Evolutionary conservation across 768 basidiomycete species (phyloP), one percentile per base, ranked within the genome.

Genomic region (Boletus tomentosulus): DNA sequence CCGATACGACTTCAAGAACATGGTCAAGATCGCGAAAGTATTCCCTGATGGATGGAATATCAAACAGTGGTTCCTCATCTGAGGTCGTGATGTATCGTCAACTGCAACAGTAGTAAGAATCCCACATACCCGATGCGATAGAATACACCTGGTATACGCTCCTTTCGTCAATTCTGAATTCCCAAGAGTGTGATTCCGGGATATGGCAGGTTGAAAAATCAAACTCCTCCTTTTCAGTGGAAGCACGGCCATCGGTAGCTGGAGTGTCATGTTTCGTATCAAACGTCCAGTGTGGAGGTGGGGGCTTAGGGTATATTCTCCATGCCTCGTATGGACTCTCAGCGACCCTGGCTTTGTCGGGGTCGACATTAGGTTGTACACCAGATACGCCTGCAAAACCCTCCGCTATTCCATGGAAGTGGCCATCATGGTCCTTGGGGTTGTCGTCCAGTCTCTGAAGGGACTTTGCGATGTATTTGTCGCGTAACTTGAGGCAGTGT

Each of bases 261-360:
- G 79, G 73, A 8, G 72, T 73, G 11, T 74, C 72, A 24, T 78
- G 68, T 46, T 80, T 73, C 45, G 81, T 74, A 38, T 74, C 79
- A 85, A 89, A 94, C 63, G 92, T 92, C 97, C 97, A 99, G 62
- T 94, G 94, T 0, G 95, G 96, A 3, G 92, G 90, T 0, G 97
- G 97, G 5, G 97, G 95, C 11, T 76, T 79, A 0, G 97, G 97
- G 61, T 97, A 97, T 59, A 98, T 88, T 50, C 79, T 81, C 97
- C 97, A 99, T 4, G 82, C 74, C 35, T 80, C 62, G 59, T 78
- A 74, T 15, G 71, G 65, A n/a, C 66, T 66, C 35, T 69, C 43
- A 6, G 71, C 47, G 1, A 46, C 55, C 48, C 61, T 68, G 27
- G 61, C 57, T 13, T 60, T 47, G 8, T 63, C 46, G 30, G 73